Evolutionary conservation across 2,329 filamentous ascomycete species (phyloP), one percentile per base, ranked within the genome.

Genomic region (Aspergillus pseudonomiae): DNA sequence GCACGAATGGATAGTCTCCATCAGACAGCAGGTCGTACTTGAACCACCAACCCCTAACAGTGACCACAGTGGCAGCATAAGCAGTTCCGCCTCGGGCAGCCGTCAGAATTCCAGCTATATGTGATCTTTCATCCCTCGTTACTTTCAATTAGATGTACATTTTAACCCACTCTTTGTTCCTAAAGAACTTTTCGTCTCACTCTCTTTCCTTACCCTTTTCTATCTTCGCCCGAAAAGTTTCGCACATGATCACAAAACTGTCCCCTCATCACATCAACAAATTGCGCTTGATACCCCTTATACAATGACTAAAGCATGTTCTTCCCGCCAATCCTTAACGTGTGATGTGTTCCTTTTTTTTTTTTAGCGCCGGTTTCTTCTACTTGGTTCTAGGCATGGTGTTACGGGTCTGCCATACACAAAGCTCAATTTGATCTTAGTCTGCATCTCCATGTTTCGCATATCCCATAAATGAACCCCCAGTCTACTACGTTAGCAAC

Each of bases 1-100:
- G 78, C 94, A 98, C 77, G 93, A 96, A 74, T 99, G 95, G 95
- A 90, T 91, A 48, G 78, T 81, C 62, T 82, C 78, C 32, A 83
- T 83, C 65, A 73, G 81, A 57, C 76, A 80, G 61, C 78, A 83
- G 67, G 80, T 83, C 19, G 81, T 82, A 16, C 70, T 81, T n/a
- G 78, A 81, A 55, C 74, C 79, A 30, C 67, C 75, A 14, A 81
- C 79, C 1, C 79, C 79, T 0, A 67, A 67, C 62, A 78, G 74
- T 62, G 77, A 79, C 0, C 68, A 67, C 48, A 72, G 74, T 77
- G 69, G 69, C 26, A 84, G 81, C 65, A 81, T 69, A 26, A 72
- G 68, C 65, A 68, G 71, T 58, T 74, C 71, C 14, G 59, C 61
- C 39, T 71, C 74, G 12, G 66, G 63, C 34, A 75, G 66, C 60